phyloP scores from a whole-genome alignment of 306 rosid species.

The Medicago ruthenica region DNA sequence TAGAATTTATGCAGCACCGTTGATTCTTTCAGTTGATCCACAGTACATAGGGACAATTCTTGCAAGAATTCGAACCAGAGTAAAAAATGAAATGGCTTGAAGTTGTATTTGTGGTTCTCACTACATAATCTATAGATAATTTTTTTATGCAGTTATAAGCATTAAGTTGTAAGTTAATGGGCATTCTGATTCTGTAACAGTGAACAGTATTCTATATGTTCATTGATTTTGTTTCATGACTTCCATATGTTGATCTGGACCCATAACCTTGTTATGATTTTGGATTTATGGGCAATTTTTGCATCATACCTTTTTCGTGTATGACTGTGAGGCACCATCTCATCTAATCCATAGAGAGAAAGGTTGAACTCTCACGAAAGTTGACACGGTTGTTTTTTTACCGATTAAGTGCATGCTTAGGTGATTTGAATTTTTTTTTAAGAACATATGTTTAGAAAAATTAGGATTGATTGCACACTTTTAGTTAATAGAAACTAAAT shows the following conservation, averaged over 20 bases:
- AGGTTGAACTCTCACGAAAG: neutral
- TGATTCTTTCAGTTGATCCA: slow-evolving; percentile 19
- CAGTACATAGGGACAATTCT: slow-evolving; percentile 25
- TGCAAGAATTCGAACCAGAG: slow-evolving; percentile 1
- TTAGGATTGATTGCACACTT: slow-evolving; percentile 4
- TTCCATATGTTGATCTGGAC: slow-evolving; percentile 15
- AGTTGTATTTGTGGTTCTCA: slow-evolving; percentile 7
- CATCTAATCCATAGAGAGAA: neutral
- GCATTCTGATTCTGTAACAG: slow-evolving; percentile 16
- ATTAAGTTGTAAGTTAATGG: neutral
- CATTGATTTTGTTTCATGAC: slow-evolving; percentile 4
- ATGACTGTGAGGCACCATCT: neutral
- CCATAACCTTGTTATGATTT: neutral
- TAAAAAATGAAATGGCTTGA: slow-evolving; percentile 16
- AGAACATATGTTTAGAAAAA: neutral
- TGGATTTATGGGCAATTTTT: neutral
- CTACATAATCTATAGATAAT: neutral
- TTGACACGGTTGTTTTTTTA: neutral
- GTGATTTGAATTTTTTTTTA: neutral
- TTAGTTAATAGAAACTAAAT: slow-evolving; percentile 29
- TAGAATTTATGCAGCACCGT: slow-evolving; percentile 5
- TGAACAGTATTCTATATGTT: slow-evolving; percentile 4
- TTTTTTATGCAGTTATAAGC: neutral
- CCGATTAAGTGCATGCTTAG: neutral
- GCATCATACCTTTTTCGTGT: neutral